Evolutionary conservation across 306 rosid species (phyloP), one percentile per base, ranked within the genome.

Genomic region (Trichosanthes cucumerina): DNA sequence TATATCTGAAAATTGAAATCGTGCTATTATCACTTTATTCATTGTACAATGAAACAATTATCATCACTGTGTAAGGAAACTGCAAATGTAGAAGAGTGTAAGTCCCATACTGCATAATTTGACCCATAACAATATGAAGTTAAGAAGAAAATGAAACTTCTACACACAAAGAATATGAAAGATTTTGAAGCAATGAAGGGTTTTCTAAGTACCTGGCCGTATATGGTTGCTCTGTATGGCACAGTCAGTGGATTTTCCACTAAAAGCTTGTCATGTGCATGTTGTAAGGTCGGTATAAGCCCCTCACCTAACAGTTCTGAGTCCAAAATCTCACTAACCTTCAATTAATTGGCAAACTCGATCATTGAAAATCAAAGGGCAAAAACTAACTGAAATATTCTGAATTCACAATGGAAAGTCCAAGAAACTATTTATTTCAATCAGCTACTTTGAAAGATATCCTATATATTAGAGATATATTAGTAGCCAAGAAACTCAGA

Each of bases 271-370:
- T 92, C 97, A 87, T 92, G 91, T 0, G 98, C 98, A 82, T 94
- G 96, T 57, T 90, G 97, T 54, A 94, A 76, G 72, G 95, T 89
- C 14, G 97, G 98, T 84, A 94, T 92, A 73, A 94, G 94, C 82
- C 98, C 98, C 86, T 94, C 98, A 21, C 98, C 98, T 72, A 94
- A 77, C 68, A 94, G 84, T 71, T 94, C 98, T 1, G 98, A 90
- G 83, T 94, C 96, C 62, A 94, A 84, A 86, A 94, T 94, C 89
- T 94, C 98, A 52, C 97, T 94, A n/a, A 94, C 96, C 97, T 94
- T 85, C 80, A 64, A 79, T 79, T 49, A 33, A 24, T 63, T 47
- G 18, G 47, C 81, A 79, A 13, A 49, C 44, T 43, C 39, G 58
- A 54, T 24, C 26, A 77, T 23, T 78, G 46, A 24, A 53, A 75